Base-by-base conservation (phyloP, 2,329 filamentous ascomycete species). In the Aspergillus sp. region DNA sequence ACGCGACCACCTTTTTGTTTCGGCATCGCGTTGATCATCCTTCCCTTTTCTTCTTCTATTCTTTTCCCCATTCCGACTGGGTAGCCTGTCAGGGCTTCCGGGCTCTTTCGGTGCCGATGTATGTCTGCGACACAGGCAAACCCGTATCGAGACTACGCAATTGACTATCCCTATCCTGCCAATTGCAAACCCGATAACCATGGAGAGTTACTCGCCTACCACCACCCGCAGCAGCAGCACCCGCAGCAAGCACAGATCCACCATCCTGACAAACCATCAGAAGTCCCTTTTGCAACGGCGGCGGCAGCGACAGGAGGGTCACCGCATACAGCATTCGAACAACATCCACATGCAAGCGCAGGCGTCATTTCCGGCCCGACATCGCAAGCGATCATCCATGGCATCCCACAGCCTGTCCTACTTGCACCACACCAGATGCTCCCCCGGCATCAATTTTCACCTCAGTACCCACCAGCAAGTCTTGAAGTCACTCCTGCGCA, bases 61-160 rank as follows among this genome's bases (percentile, higher is more conserved):
- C 46, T 44, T 50, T 49, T 39, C 50, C 48, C 42, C 50, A 33
- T 25, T 49, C 46, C 49, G 43, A 43, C 49, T 51, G 50, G 51
- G 57, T 54, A 60, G 60, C 63, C 82, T 82, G 83, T 81, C 81
- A 83, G 83, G 80, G 83, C 82, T 82, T 79, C 50, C 49, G 52
- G 78, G 83, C 82, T 86, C 83, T 86, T 83, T 83, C 82, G 81
- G 81, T 78, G 81, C 81, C 81, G 62, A 85, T 85, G 82, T 72
- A 79, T 80, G 72, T 79, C 76, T 76, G 80, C 74, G 79, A 85
- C 80, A 75, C 81, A 86, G 81, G 82, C 82, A 78, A 78, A 81
- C 78, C 82, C 83, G 72, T 88, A 87, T 76, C 81, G 82, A 78
- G 81, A 83, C 75, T 85, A 85, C 77, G 80, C 84, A 80, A 82